Evolutionary conservation across 1,284 basidiomycete genomes (phyloP).

Genomic region (Heterobasidion occidentale): DNA sequence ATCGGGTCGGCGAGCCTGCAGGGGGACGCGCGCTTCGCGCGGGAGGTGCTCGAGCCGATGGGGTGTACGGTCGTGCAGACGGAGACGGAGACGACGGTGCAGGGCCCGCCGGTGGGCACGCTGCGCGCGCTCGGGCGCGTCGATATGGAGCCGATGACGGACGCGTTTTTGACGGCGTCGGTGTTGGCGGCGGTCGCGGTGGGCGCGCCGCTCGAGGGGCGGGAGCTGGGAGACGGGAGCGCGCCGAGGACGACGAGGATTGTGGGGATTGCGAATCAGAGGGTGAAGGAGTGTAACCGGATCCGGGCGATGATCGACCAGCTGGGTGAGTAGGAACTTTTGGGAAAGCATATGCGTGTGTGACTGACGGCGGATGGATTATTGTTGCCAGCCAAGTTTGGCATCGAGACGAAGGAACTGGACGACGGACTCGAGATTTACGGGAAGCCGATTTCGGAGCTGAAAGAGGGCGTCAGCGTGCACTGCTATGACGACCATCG

Average conservation of each 20-base stretch:
- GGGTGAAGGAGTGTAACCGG: conserved; percentile 97
- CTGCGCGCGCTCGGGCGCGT: conserved; percentile 82
- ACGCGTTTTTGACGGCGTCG: conserved; percentile 94
- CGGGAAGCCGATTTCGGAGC: conserved; percentile 58
- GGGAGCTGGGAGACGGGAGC: conserved; percentile 24
- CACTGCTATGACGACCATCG: conserved; percentile 99
- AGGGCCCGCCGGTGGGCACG: conserved; percentile 76
- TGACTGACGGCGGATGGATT: not conserved
- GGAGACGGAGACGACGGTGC: conserved; percentile 85
- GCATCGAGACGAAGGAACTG: conserved; percentile 86
- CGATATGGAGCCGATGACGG: conserved; percentile 99
- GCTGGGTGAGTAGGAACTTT: conserved; percentile 49
- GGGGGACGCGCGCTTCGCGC: conserved; percentile 94
- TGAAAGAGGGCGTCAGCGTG: conserved; percentile 68
- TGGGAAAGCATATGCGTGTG: not conserved
- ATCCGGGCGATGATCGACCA: conserved; percentile 97
- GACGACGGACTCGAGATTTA: conserved; percentile 91
- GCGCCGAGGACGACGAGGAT: conserved; percentile 65
- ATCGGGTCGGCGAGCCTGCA: conserved; percentile 91
- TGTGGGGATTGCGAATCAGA: conserved; percentile 94
- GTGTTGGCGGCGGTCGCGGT: conserved; percentile 85
- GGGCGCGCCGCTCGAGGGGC: conserved; percentile 33
- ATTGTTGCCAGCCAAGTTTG: conserved; percentile 74
- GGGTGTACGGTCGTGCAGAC: conserved; percentile 91
- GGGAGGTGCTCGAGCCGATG: conserved; percentile 91